Evolutionary conservation across 305 asterid species (phyloP), one percentile per base, ranked within the genome.

Genomic region (Solanum aculeatissimum): DNA sequence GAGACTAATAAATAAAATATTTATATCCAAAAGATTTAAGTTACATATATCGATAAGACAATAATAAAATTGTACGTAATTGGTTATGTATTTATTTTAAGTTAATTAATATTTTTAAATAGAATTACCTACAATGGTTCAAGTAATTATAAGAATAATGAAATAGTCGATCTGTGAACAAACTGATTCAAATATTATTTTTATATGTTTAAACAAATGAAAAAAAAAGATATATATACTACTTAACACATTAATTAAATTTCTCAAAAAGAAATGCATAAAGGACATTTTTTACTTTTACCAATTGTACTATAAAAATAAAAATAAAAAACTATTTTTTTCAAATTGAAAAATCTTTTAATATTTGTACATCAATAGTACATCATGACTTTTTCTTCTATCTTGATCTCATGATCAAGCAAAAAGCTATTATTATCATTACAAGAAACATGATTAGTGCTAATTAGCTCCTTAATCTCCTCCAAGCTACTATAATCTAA

Each of bases 401-500:
- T 70, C 89, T 92, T 93, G 91, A 89, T 87, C 66, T 90, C 97
- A 74, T 66, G 74, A 66, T 92, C 96, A 89, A 88, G 81, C 38
- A 88, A 82, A 78, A 88, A 87, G 32, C 80, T 74, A 82, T 27
- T 78, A 27, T 72, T 84, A 79, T 35, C 40, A 35, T 84, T 84
- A 85, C 87, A 84, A 6, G 79, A 38, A 65, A 40, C 84, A 54
- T 63, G 84, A 84, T 87, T 92, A 57, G 88, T 90, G 84, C 92
- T 92, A 53, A 95, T 92, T 21, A 95, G 89, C 85, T 91, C 92
- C 87, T 93, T 92, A 83, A 93, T 93, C 93, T 92, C 98, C 88
- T 93, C 94, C 80, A 92, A 87, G 32, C 92, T 86, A 88, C 86
- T 86, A 85, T 90, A 90, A 71, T 95, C 96, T 86, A 90, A 68